Percentiles rank a stretch among this genome's conserved stretches.
These are phyloP conservation scores for Suhomyces chickasaworum DNA, from an alignment of 1,139 yeast genomes.

Conservation along the genomic window DNA sequence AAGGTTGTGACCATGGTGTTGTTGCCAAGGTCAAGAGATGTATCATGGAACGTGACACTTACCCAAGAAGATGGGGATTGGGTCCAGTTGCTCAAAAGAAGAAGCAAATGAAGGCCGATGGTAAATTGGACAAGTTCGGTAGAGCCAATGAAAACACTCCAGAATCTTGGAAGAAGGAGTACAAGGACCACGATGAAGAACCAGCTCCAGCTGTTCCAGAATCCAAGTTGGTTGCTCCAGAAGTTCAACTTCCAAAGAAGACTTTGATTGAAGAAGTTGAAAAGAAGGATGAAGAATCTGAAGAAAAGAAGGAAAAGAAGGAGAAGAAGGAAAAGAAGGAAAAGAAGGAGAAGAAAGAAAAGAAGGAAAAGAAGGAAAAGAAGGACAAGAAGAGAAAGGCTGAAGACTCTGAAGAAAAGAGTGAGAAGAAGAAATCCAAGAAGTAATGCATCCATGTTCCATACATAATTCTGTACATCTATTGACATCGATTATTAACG, in stretches of 20 bases:
- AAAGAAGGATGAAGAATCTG: slow-evolving; percentile 35
- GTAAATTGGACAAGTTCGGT: slow-evolving; percentile 95
- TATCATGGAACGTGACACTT: slow-evolving; percentile 98
- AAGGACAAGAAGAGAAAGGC: slow-evolving; percentile 61
- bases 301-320: slow-evolving; percentile 32
- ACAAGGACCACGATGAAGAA: slow-evolving; percentile 76
- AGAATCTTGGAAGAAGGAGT: slow-evolving; percentile 83
- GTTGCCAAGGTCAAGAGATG: slow-evolving; percentile 99
- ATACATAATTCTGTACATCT: slow-evolving; percentile 18
- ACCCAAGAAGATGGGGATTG: slow-evolving; percentile 99
- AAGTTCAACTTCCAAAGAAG: slow-evolving; percentile 56
- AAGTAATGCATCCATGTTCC: slow-evolving; percentile 15
- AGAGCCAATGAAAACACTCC: slow-evolving; percentile 94
- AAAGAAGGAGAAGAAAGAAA: slow-evolving; percentile 68
- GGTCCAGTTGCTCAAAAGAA: slow-evolving; percentile 99
- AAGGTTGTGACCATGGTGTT: slow-evolving; percentile 96
- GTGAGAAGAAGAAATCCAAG: slow-evolving; percentile 39
- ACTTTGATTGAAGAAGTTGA: slow-evolving; percentile 43
- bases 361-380: slow-evolving; percentile 52
- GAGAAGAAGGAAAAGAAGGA: slow-evolving; percentile 59
- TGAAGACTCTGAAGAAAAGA: slow-evolving; percentile 50
- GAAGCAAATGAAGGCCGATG: slow-evolving; percentile 96
- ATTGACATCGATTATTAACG: slow-evolving; percentile 9
- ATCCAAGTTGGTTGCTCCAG: slow-evolving; percentile 50
- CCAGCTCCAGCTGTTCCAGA: slow-evolving; percentile 57